Percentiles rank a stretch among this genome's conserved stretches.
phyloP scores from a whole-genome alignment of 2,329 filamentous ascomycete genomes.

The Dryadomyces quercus-mongolicae region DNA sequence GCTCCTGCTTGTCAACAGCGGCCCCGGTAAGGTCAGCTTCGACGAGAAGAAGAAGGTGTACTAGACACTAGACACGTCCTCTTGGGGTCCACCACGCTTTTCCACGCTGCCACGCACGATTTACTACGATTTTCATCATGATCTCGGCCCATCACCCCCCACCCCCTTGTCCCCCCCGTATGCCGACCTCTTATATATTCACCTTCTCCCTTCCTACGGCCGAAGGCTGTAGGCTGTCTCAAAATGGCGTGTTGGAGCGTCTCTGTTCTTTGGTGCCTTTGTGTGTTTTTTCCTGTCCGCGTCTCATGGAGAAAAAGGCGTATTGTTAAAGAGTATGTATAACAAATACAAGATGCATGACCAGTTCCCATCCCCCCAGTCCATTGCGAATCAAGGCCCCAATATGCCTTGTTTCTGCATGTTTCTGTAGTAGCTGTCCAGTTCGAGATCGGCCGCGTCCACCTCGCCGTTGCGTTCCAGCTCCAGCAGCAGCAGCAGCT shows the following conservation, averaged over 20 bases:
- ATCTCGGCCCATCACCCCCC: too few species aligned
- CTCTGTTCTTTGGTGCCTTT: background rate
- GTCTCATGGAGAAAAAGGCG: background rate
- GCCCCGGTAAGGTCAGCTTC: slow-evolving; percentile 92
- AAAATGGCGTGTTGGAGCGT: background rate
- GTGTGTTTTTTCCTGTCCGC: background rate
- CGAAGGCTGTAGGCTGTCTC: too few species aligned
- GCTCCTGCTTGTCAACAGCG: slow-evolving; percentile 94
- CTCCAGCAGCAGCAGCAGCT: slow-evolving; percentile 9
- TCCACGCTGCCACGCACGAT: too few species aligned
- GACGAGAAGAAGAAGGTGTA: slow-evolving; percentile 99
- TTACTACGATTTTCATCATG: too few species aligned
- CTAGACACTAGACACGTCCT: slow-evolving; percentile 39
- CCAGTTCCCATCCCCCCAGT: too few species aligned
- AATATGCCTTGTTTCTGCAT: too few species aligned
- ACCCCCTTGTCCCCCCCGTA: background rate
- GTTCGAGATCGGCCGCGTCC: slow-evolving; percentile 30
- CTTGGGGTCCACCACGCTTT: too few species aligned
- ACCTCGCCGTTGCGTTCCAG: slow-evolving; percentile 1
- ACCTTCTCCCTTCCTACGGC: too few species aligned
- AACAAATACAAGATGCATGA: background rate
- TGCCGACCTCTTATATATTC: background rate
- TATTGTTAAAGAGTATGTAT: background rate
- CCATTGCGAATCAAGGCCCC: too few species aligned
- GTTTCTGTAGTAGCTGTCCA: background rate